Evolutionary conservation across 441 rosid species (phyloP).

Genomic region (Theobroma grandiflorum): DNA sequence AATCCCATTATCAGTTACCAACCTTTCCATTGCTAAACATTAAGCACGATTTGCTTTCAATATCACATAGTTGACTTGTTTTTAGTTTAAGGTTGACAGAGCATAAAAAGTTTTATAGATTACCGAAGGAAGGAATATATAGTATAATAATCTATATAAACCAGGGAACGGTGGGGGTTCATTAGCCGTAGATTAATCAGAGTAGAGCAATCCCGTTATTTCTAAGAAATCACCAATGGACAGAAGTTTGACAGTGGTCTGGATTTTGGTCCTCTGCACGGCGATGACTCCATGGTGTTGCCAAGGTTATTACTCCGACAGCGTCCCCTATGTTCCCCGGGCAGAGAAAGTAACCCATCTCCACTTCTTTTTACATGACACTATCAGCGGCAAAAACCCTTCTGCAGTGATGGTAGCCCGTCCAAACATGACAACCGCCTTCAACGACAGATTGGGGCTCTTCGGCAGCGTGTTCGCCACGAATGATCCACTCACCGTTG

Average conservation of each 20-base stretch:
- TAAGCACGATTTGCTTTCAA: not conserved
- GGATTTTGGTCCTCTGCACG: conserved; percentile 15
- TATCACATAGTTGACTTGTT: not conserved
- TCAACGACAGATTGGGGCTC: not conserved
- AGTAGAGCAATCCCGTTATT: not conserved
- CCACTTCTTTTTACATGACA: conserved; percentile 80
- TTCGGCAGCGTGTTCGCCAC: conserved; percentile 46
- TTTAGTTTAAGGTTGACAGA: no score
- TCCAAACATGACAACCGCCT: conserved; percentile 29
- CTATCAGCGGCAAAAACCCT: conserved; percentile 47
- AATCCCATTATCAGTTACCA: no score
- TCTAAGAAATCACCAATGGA: not conserved
- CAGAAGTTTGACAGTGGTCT: not conserved
- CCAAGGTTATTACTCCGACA: conserved; percentile 38
- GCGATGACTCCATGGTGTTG: not conserved
- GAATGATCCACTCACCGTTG: conserved; percentile 49
- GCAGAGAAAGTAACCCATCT: conserved; percentile 53
- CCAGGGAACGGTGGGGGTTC: not conserved
- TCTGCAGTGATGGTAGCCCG: conserved; percentile 43
- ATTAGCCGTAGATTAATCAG: not conserved
- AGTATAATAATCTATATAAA: not conserved
- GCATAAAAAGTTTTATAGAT: no score
- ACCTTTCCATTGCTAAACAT: not conserved
- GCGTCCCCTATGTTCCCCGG: conserved; percentile 10
- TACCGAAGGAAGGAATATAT: no score